Conservation (phyloP, 108 stramenopile genomes). For the Pseudonitzschia pungens region DNA sequence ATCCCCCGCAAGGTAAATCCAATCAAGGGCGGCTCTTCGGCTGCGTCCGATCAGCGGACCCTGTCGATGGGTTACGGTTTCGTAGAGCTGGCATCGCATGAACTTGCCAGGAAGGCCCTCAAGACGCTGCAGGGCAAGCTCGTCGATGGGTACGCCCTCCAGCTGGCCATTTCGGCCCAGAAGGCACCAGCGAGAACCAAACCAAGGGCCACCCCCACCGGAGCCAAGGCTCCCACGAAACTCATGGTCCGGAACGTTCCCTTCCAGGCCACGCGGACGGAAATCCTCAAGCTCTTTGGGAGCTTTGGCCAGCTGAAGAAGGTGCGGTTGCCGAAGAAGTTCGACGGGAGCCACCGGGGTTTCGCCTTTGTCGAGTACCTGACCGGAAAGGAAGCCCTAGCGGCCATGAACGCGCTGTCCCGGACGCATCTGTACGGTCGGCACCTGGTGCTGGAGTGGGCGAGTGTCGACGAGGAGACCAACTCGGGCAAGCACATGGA, state of each 20-base stretch:
- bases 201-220: conserved; percentile 5
- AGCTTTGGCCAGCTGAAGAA: conserved; percentile 90
- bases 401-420: conserved; percentile 83
- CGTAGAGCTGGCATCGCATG: conserved; percentile 87
- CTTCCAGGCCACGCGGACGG: conserved; percentile 92
- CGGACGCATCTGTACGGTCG: conserved; percentile 97
- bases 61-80: conserved; percentile 98
- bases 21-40: conserved; percentile 22
- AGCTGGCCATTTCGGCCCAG: conserved; percentile 78
- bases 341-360: conserved; percentile 95
- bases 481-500: conserved; percentile 34
- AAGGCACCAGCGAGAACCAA: neutral
- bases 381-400: conserved; percentile 89
- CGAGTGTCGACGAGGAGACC: conserved; percentile 70
- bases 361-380: conserved; percentile 98
- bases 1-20: conserved; percentile 88
- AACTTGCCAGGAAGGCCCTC: conserved; percentile 74
- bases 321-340: conserved; percentile 97
- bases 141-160: conserved; percentile 90
- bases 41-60: conserved; percentile 26
- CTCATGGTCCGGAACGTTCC: conserved; percentile 96
- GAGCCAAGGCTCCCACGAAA: conserved; percentile 72
- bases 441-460: conserved; percentile 97
- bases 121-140: conserved; percentile 77
- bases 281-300: conserved; percentile 91